Percentiles rank a stretch among this genome's conserved stretches.
Conservation (phyloP, 257 asterid genomes). For the Fraxinus cuspidata region DNA sequence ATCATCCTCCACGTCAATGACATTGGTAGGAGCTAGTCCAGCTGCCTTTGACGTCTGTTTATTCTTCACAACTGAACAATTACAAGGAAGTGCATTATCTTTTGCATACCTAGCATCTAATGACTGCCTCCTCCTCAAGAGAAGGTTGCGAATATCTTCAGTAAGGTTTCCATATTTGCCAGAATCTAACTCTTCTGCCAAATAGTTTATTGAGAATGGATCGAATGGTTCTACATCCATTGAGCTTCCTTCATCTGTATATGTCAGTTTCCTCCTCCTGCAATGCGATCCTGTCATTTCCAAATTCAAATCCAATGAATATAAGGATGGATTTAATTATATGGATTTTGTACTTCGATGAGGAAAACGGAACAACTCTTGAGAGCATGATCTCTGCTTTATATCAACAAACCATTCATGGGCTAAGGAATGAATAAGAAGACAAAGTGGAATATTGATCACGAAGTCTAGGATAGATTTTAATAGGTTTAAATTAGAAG, state of each 20-base stretch:
- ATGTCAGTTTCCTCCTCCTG: slow-evolving; percentile 32
- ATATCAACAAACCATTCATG: neutral
- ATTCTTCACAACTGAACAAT: slow-evolving; percentile 17
- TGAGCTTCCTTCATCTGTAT: slow-evolving; percentile 26
- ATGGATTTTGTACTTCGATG: neutral
- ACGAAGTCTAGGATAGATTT: neutral
- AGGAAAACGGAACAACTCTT: neutral
- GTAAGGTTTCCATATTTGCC: slow-evolving; percentile 45
- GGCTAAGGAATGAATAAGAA: neutral
- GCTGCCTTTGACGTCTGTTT: slow-evolving; percentile 16
- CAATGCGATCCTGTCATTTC: slow-evolving; percentile 26
- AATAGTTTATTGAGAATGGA: slow-evolving; percentile 25
- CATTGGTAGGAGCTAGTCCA: slow-evolving; percentile 17
- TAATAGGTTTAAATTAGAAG: neutral
- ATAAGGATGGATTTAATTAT: neutral
- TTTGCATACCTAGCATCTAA: slow-evolving; percentile 25
- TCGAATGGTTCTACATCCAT: slow-evolving; percentile 29
- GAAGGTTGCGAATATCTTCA: slow-evolving; percentile 32
- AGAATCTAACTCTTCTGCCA: slow-evolving; percentile 28
- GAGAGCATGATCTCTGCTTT: neutral
- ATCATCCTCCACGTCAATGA: slow-evolving; percentile 42
- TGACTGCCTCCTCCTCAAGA: slow-evolving; percentile 24
- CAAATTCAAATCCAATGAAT: slow-evolving; percentile 5
- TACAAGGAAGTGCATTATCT: slow-evolving; percentile 25
- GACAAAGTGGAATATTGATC: neutral